Evolutionary conservation across 2,329 filamentous ascomycete species (phyloP), one percentile per base, ranked within the genome.

Genomic region (Curvularia lunata): DNA sequence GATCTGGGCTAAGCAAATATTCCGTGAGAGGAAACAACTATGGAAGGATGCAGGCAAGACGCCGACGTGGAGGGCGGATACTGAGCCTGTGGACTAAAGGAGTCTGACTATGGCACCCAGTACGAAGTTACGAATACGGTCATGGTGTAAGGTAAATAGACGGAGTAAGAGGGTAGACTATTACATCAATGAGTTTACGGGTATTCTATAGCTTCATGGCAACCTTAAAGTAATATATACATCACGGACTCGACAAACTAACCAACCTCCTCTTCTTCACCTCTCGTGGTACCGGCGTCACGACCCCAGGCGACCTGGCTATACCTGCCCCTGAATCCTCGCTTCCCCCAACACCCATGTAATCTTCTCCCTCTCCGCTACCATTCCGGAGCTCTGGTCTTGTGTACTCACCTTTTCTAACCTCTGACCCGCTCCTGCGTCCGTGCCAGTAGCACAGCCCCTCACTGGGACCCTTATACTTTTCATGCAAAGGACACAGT

Each of bases 1-100:
- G 79, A 85, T 81, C 12, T 98, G 94, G 94, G 90, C 88, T 0
- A 82, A 85, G 25, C 87, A 92, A 63, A 80, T 97, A 28, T 79
- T 98, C 63, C 80, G 82, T 67, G 94, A 98, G 81, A 83, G 93
- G 54, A 83, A 89, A 65, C 82, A 80, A 28, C 89, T 92, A 69
- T 97, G 92, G 91, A 82, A 80, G 28, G 74, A 54, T 7, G 56
- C 62, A 7, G 73, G 71, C n/a, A 77, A 71, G 60, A 70, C 70
- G 52, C 70, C 72, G 16, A 73, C 40, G 6, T 75, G 73, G 72
- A 64, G 62, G 19, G 65, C 66, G 1, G 54, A 63, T 53, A 71
- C 63, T 2, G 66, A 71, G 57, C 70, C 71, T 16, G 64, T 62
- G 52, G 58, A 58, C 16, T 48, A 18, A 10, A 19, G 4, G 12